phyloP scores from a whole-genome alignment of 371 early-diverging fungal species.

The Apophysomyces ossiformis region DNA sequence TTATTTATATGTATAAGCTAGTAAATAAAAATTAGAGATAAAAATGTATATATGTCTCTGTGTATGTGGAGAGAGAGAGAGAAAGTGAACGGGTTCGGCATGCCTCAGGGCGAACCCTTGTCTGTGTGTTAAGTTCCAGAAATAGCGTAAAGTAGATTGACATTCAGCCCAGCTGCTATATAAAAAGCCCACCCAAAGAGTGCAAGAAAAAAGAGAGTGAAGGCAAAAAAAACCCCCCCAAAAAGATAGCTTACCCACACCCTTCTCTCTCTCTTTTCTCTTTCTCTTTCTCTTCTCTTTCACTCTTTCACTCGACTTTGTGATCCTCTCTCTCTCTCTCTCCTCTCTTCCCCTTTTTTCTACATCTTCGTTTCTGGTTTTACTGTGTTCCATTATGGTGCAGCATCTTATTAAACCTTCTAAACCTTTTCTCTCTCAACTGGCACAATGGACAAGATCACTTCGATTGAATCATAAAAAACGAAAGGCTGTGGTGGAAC shows the following conservation, averaged over 20 bases:
- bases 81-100: too few species aligned
- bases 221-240: not conserved
- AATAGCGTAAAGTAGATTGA: slow-evolving; percentile 6
- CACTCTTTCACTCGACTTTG: not conserved
- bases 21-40: too few species aligned
- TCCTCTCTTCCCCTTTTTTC: slow-evolving; percentile 1
- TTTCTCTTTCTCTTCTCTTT: not conserved
- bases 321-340: not conserved
- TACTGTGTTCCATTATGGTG: not conserved
- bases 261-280: not conserved
- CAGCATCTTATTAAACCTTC: slow-evolving; percentile 5
- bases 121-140: not conserved
- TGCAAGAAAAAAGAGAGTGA: not conserved
- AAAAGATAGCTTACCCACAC: too few species aligned
- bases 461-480: slow-evolving; percentile 8
- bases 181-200: not conserved
- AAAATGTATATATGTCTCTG: not conserved
- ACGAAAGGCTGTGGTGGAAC: slow-evolving; percentile 6
- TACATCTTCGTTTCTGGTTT: not conserved
- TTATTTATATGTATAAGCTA: too few species aligned
- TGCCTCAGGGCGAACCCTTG: slow-evolving; percentile 1
- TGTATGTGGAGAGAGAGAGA: too few species aligned
- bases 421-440: slow-evolving; percentile 1
- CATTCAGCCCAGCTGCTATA: not conserved
- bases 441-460: not conserved